Evolutionary conservation across 352 stramenopile genomes (phyloP), one percentile per base, ranked within the genome.

Genomic region (Aphanomyces stellatus): DNA sequence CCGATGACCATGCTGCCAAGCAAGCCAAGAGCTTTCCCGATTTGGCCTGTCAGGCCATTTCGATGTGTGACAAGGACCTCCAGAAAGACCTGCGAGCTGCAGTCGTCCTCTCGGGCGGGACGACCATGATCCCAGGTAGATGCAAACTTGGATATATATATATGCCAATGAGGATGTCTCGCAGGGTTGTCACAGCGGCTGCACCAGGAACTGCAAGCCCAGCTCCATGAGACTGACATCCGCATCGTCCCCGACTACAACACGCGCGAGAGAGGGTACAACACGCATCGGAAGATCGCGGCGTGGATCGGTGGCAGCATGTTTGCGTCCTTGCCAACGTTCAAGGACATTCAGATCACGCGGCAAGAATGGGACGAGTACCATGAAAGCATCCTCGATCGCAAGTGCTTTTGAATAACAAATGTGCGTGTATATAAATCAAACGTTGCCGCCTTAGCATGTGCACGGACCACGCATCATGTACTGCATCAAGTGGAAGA

Each of bases 321-420:
- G 75, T 85, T 97, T 42, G 89, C 83, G 11, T 95, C 84, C 15
- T 72, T 97, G 6, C 64, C 87, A 19, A 96, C 90, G 24, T 97
- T 96, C 65, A 84, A 79, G 5, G 80, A 95, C 41, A 88, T 95
- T 51, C 80, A 91, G 68, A 91, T 96, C 73, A 91, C 81, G 15
- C 89, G 90, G 28, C 82, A 92, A 55, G 88, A 96, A 65, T 96
- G 85, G 87, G 87, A 96, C 74, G 88, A 96, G 69, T 89, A 93
- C 69, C 84, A 93, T 61, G 82, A 91, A 57, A 74, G 78, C 34
- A 93, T 96, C 46, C 69, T 95, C 53, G 79, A 91, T 65, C 78
- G 81, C 17, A 96, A 96, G 62, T 91, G 82, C 67, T 92, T 92
- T 70, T 93, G 55, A 41, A 7, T n/a, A n/a, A n/a, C n/a, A n/a